These are phyloP conservation scores for Durusdinium trenchii DNA, from an alignment of 73 alveolate species.

Conservation along the genomic window DNA sequence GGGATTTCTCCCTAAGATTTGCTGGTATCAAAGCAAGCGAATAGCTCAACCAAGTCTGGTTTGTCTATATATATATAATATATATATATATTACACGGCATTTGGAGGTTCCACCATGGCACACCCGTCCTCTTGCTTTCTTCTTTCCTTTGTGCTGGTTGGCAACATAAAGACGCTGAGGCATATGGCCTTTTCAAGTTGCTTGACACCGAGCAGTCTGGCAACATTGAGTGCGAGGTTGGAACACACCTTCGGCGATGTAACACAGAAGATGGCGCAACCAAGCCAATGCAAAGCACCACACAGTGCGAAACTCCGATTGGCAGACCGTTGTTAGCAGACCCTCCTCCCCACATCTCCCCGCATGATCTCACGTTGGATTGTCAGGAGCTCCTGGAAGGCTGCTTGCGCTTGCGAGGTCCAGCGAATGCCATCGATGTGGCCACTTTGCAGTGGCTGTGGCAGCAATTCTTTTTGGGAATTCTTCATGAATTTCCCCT, in stretches of 20 bases:
- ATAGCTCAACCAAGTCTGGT: too few relatives aligned
- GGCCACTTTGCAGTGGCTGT: slow-evolving; percentile 57
- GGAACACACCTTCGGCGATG: background rate
- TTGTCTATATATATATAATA: too few relatives aligned
- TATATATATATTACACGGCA: too few relatives aligned
- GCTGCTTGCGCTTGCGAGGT: slow-evolving; percentile 73
- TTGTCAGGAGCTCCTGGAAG: slow-evolving; percentile 44
- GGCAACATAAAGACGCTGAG: too few relatives aligned
- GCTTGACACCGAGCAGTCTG: slow-evolving; percentile 57
- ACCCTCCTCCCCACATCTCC: background rate
- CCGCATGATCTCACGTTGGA: background rate
- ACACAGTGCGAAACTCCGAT: background rate
- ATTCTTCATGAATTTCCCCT: too few relatives aligned
- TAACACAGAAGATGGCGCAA: background rate
- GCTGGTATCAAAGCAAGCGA: too few relatives aligned
- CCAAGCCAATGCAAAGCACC: background rate
- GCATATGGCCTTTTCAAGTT: slow-evolving; percentile 63
- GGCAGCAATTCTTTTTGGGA: too few relatives aligned
- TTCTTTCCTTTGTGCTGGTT: background rate
- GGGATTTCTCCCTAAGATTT: too few relatives aligned
- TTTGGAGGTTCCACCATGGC: too few relatives aligned
- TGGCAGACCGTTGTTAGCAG: background rate
- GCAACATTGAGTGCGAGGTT: slow-evolving; percentile 73
- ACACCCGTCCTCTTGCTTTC: too few relatives aligned
- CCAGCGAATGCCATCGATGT: slow-evolving; percentile 71